These are phyloP conservation scores for Diaporthe citriasiana DNA, from an alignment of 2,329 filamentous ascomycete species.

Conservation along the genomic window DNA sequence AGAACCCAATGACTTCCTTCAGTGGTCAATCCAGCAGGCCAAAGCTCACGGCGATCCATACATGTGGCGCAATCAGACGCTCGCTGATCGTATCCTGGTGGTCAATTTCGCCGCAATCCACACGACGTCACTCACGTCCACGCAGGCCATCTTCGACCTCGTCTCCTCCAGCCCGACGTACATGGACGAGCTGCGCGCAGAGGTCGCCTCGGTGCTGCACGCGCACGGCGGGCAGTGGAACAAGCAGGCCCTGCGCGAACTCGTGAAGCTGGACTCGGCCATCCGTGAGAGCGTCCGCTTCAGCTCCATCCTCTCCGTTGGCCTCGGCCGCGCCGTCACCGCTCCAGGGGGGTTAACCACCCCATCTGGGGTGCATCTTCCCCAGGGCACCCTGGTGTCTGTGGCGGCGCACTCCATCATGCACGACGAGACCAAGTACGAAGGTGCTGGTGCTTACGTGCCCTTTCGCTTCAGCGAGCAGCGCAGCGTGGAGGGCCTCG, in stretches of 20 bases:
- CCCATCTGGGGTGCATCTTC: slow-evolving; percentile 1
- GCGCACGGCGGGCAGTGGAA: slow-evolving; percentile 48
- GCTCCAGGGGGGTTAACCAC: neutral
- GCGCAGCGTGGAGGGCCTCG: neutral
- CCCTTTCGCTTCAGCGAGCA: slow-evolving; percentile 24
- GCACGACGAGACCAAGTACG: neutral
- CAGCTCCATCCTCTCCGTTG: slow-evolving; percentile 22
- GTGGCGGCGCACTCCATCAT: slow-evolving; percentile 3
- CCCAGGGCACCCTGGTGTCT: neutral
- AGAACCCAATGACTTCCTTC: slow-evolving; percentile 61
- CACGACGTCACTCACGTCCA: slow-evolving; percentile 61
- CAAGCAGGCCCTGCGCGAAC: slow-evolving; percentile 47
- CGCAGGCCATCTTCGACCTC: slow-evolving; percentile 66
- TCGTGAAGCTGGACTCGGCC: slow-evolving; percentile 52
- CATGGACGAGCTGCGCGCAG: slow-evolving; percentile 64
- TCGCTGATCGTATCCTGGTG: slow-evolving; percentile 58
- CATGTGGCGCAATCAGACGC: slow-evolving; percentile 49
- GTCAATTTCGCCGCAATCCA: slow-evolving; percentile 65
- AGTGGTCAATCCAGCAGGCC: slow-evolving; percentile 57
- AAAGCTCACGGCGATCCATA: slow-evolving; percentile 43
- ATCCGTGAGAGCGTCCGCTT: slow-evolving; percentile 50
- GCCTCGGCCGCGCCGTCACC: slow-evolving; percentile 15
- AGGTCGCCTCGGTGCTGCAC: slow-evolving; percentile 58
- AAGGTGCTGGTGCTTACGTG: neutral
- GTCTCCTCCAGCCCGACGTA: slow-evolving; percentile 61